Conservation (phyloP, 495 filamentous ascomycete genomes). For the Glonium stellatum region DNA sequence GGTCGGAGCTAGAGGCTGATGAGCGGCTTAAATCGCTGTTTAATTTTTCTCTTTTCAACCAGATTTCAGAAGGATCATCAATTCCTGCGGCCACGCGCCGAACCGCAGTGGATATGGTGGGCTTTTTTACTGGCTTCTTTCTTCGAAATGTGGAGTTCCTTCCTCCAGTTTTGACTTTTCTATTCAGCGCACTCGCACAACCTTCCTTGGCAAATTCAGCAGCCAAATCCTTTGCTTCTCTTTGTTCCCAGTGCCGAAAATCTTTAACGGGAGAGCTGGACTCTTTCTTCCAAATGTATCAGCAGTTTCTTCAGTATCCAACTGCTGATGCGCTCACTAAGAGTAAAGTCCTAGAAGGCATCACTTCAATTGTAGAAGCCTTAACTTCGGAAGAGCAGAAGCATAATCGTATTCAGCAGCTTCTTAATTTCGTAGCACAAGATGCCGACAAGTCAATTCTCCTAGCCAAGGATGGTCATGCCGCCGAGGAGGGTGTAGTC, state of each 20-base stretch:
- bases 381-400: conserved; percentile 58
- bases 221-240: conserved; percentile 70
- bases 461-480: conserved; percentile 26
- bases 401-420: conserved; percentile 51
- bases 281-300: conserved; percentile 72
- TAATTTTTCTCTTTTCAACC: conserved; percentile 52
- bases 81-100: conserved; percentile 57
- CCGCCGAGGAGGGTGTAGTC: conserved; percentile 43
- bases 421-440: conserved; percentile 57
- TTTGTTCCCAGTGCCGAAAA: conserved; percentile 73
- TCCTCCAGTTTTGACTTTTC: conserved; percentile 67
- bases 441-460: conserved; percentile 41
- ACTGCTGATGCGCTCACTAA: conserved; percentile 64
- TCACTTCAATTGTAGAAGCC: conserved; percentile 78
- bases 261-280: conserved; percentile 63
- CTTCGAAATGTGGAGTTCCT: conserved; percentile 63
- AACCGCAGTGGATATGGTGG: conserved; percentile 69
- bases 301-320: conserved; percentile 52
- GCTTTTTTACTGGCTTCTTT: conserved; percentile 76
- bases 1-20: conserved; percentile 47
- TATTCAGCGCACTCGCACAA: conserved; percentile 68
- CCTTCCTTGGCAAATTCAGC: conserved; percentile 59
- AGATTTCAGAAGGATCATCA: conserved; percentile 45
- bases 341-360: conserved; percentile 73
- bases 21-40: conserved; percentile 64